Evolutionary conservation across 345 rosid species (phyloP).

Genomic region (Balakata baccata): DNA sequence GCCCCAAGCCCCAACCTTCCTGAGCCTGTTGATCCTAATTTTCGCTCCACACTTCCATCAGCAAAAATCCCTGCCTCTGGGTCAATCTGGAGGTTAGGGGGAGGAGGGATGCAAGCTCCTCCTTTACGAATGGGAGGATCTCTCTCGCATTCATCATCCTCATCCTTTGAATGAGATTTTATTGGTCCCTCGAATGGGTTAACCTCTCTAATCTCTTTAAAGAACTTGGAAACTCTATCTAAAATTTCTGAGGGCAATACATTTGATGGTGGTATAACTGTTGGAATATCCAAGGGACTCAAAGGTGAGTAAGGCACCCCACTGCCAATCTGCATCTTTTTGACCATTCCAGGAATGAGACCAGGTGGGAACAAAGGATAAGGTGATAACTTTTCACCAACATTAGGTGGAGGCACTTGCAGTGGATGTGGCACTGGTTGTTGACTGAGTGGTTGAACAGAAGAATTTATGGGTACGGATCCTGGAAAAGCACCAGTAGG

Average conservation of each 20-base stretch:
- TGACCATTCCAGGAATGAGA: conserved; percentile 98
- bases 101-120: conserved; percentile 95
- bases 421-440: conserved; percentile 29
- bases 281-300: conserved; percentile 96
- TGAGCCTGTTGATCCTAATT: conserved; percentile 56
- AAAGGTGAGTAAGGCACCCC: conserved; percentile 96
- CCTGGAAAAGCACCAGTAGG: conserved; percentile 59
- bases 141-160: conserved; percentile 64
- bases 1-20: conserved; percentile 88
- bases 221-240: conserved; percentile 85
- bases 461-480: conserved; percentile 54
- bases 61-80: conserved; percentile 83
- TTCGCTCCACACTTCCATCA: conserved; percentile 75
- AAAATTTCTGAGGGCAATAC: conserved; percentile 71
- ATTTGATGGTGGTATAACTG: conserved; percentile 75
- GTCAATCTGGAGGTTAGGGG: conserved; percentile 78
- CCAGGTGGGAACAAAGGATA: conserved; percentile 98
- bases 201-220: conserved; percentile 86
- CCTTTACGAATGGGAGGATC: conserved; percentile 65
- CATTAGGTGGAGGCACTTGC: conserved; percentile 36
- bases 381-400: conserved; percentile 72
- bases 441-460: conserved; percentile 50
- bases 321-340: conserved; percentile 96
- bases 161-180: conserved; percentile 56
- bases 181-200: conserved; percentile 80